These are phyloP conservation scores for Phytophthora syringae DNA, from an alignment of 352 stramenopile species.

Conservation along the genomic window DNA sequence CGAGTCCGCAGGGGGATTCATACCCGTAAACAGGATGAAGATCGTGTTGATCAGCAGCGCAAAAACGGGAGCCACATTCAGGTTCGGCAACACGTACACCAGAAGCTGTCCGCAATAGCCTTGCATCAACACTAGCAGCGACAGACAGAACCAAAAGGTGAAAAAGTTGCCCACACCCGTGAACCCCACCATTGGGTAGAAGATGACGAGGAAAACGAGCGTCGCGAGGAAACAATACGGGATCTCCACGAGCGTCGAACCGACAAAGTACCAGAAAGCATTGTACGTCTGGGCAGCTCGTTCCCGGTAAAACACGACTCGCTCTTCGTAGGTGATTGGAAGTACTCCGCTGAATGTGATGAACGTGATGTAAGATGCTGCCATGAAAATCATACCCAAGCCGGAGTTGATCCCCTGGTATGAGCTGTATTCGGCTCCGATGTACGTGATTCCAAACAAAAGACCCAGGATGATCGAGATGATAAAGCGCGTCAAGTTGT, in stretches of 20 bases:
- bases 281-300: constrained; percentile 15
- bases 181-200: constrained; percentile 20
- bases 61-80: constrained; percentile 12
- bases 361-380: constrained; percentile 17
- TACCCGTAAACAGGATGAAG: constrained; percentile 16
- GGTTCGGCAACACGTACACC: constrained; percentile 7
- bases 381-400: constrained; percentile 19
- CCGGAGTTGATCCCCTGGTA: constrained; percentile 17
- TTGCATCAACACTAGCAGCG: constrained; percentile 18
- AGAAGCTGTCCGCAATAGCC: constrained; percentile 16
- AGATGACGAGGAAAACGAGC: too few relatives aligned
- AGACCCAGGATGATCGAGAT: constrained; percentile 11
- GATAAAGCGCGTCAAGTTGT: constrained; percentile 20
- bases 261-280: constrained; percentile 16
- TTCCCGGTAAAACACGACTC: constrained; percentile 12
- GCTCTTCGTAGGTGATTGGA: constrained; percentile 5
- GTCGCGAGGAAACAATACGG: constrained; percentile 14
- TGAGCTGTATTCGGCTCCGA: constrained; percentile 11
- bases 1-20: constrained; percentile 9
- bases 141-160: constrained; percentile 20
- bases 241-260: constrained; percentile 4
- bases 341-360: constrained; percentile 15
- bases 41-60: constrained; percentile 8
- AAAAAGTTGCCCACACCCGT: constrained; percentile 19
- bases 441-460: constrained; percentile 17